A percentile compares a stretch with the other conserved stretches of the same genome.
Evolutionary conservation across 208 protist genomes (phyloP).

Genomic region (Acanthamoeba sp.): DNA sequence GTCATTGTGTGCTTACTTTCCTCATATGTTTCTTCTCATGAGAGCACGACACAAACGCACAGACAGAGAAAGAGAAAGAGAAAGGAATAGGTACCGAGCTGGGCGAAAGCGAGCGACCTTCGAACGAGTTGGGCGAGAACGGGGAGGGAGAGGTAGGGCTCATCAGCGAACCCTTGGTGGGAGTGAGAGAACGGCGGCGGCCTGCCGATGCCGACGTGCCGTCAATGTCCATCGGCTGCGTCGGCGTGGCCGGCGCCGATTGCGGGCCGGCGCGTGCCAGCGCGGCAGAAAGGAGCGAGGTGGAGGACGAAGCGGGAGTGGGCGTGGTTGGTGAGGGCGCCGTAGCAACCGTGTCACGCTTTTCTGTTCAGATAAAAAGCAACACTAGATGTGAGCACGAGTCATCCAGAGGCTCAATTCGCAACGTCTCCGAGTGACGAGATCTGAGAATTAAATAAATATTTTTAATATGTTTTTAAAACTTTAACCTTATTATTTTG

Average conservation of each 20-base stretch:
- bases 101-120: background rate
- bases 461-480: background rate
- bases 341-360: background rate
- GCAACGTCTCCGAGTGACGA: too few species aligned
- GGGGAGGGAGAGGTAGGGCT: constrained; percentile 33
- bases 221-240: constrained; percentile 20
- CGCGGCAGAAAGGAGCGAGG: background rate
- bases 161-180: background rate
- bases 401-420: too few species aligned
- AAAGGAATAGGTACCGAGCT: background rate
- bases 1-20: background rate
- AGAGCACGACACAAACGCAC: background rate
- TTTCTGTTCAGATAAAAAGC: background rate
- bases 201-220: background rate
- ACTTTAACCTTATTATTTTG: background rate
- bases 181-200: background rate
- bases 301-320: background rate
- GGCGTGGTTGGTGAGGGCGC: background rate
- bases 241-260: background rate
- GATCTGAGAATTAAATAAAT: constrained; percentile 12
- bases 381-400: too few species aligned
- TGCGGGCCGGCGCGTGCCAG: background rate
- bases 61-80: background rate
- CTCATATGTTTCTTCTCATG: background rate
- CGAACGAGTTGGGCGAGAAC: constrained; percentile 4